Evolutionary conservation across 2,329 filamentous ascomycete genomes (phyloP), one percentile per base, ranked within the genome.

Genomic region (Knoxdaviesia proteae): DNA sequence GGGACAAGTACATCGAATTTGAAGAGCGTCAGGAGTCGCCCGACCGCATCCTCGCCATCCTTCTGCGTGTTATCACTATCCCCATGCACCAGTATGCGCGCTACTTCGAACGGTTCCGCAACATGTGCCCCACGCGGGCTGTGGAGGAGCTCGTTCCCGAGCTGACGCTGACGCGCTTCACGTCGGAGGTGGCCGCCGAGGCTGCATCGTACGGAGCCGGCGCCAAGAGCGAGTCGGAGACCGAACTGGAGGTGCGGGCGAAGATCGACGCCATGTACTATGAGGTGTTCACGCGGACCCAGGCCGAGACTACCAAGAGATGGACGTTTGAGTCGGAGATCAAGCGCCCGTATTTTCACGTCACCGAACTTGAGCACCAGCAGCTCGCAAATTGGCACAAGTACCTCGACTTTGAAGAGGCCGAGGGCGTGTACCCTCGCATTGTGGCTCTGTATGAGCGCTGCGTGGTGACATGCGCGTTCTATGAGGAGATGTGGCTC

Each of bases 1-100:
- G 90, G 90, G 90, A 98, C 60, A 96, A 94, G 61, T 98, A 94
- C 55, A 75, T 98, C 49, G 90, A 96, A 56, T 96, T 92, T 53
- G 90, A 96, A 57, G 87, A 94, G 57, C 80, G 87, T 2, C 68
- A 88, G 47, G 86, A 94, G 53, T 76, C 80, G 0, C 74, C 80
- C 9, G 83, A 92, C 48, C 84, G 77, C 53, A 83, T 94, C 43
- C 93, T 92, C 51, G 75, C 74, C 36, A 84, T 98, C 44, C 69
- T 94, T 42, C 69, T 71, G 47, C 82, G 87, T 43, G 71, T 94
- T 44, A 81, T 94, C 43, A 74, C 82, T 53, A 86, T 96, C 42
- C 88, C 90, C 1, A 84, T 94, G 74, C 87, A 96, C 55, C 86
- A 94, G 56, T 96, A 94, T 63, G 80, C 84, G 20, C 75, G 86